phyloP scores from a whole-genome alignment of 371 early-diverging fungal species.

The Lichtheimia hyalospora region DNA sequence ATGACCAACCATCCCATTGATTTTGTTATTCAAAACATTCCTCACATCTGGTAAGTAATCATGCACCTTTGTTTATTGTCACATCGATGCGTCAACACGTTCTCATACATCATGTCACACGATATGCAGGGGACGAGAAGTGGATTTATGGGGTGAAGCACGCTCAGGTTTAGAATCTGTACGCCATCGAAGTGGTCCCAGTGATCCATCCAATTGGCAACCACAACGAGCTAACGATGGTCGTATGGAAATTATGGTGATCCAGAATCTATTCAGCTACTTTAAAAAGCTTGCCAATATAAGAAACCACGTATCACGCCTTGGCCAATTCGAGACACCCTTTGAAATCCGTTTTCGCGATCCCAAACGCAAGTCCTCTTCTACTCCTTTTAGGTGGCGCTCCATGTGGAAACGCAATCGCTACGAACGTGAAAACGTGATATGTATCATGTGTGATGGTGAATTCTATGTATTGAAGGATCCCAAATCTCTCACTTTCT shows the following conservation, averaged over 20 bases:
- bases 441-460: constrained; percentile 68
- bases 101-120: constrained; percentile 30
- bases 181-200: constrained; percentile 18
- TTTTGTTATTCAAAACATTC: constrained; percentile 47
- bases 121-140: constrained; percentile 33
- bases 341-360: constrained; percentile 37
- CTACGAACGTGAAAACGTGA: constrained; percentile 31
- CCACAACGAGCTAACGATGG: constrained; percentile 36
- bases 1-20: constrained; percentile 36
- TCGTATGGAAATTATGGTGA: constrained; percentile 38
- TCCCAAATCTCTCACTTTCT: constrained; percentile 49
- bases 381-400: neutral
- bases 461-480: constrained; percentile 62
- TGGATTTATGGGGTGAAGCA: constrained; percentile 38
- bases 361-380: constrained; percentile 15
- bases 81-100: constrained; percentile 11
- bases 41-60: constrained; percentile 34
- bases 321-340: constrained; percentile 41
- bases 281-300: constrained; percentile 44
- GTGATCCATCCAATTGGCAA: constrained; percentile 23
- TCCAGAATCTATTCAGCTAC: constrained; percentile 33
- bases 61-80: constrained; percentile 13
- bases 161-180: constrained; percentile 25
- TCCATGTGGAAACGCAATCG: constrained; percentile 11
- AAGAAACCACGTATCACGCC: constrained; percentile 38